A percentile compares a stretch with the other conserved stretches of the same genome.
phyloP scores from a whole-genome alignment of 1,139 yeast genomes.

The Wickerhamomyces sp. region DNA sequence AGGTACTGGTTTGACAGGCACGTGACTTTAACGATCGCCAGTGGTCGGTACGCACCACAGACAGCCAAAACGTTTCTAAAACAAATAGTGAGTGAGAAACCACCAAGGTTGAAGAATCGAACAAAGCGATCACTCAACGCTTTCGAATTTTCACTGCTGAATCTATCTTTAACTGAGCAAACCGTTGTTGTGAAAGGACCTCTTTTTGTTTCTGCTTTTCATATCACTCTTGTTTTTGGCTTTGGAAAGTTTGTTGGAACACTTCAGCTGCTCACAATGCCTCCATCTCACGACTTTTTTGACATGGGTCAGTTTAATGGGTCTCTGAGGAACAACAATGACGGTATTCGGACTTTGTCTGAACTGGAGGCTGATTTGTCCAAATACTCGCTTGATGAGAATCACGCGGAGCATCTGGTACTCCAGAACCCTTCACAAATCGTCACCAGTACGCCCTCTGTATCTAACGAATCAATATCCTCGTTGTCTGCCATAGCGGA shows the following conservation, averaged over 20 bases:
- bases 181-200: neutral
- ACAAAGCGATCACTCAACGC: too few species aligned
- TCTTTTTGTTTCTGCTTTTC: neutral
- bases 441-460: neutral
- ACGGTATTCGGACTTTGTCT: neutral
- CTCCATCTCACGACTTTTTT: neutral
- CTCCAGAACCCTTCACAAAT: too few species aligned
- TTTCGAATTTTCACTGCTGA: too few species aligned
- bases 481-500: neutral
- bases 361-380: neutral
- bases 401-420: too few species aligned
- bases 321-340: neutral
- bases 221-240: neutral
- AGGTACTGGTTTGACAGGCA: neutral
- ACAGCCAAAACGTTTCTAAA: neutral
- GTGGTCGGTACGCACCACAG: neutral
- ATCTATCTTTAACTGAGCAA: neutral
- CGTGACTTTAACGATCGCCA: neutral
- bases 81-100: neutral
- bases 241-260: neutral
- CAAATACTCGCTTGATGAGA: neutral
- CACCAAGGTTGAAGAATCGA: slow-evolving; percentile 1
- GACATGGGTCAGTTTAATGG: neutral
- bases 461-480: neutral
- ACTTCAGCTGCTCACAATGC: neutral